Base-by-base conservation (phyloP, 768 basidiomycete genomes). In the Fomitopsis serialis region DNA sequence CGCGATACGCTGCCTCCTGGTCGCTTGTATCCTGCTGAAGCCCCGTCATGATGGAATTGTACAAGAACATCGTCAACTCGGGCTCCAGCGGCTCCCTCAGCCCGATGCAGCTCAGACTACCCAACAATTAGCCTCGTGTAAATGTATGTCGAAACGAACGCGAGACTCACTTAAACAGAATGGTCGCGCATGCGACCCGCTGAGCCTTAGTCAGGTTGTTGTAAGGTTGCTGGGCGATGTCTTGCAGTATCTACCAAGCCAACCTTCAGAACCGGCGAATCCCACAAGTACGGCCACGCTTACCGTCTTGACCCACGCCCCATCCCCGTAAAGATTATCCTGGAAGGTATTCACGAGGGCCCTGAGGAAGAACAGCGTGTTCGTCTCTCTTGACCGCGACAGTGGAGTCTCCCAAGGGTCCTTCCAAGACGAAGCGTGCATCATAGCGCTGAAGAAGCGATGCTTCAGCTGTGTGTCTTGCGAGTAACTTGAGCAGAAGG, bases 121-220 rank as follows among this genome's bases (percentile, higher is more conserved):
- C 9, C 22, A 23, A 42, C 27, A 22, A 44, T 27, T 7, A 44
- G 49, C 43, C n/a, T 45, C 61, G 50, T 55, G 53, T 25, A 55
- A n/a, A 40, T 24, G 47, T 46, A 3, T 10, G 24, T 22, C 50
- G 32, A 45, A 46, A 19, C 12, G 24, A 34, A 29, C 19, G 45
- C 22, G 36, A 22, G 19, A 76, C 88, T 61, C 60, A 98, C 96
- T 98, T 98, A 72, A 98, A 85, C 29, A 90, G 68, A 34, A 94
- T 71, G 0, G 94, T 95, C 3, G 89, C 84, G 45, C 94, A 63
- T 0, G 92, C 88, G 3, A 92, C 75, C 27, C 89, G 80, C 46
- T 87, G 87, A 3, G 75, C 71, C 68, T 90, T 94, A 36, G 78
- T 80, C 61, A 91, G 69, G 3, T 72, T 68, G 19, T 72, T 65